Evolutionary conservation across 1,284 basidiomycete species (phyloP).

Genomic region (Puccinia horiana): DNA sequence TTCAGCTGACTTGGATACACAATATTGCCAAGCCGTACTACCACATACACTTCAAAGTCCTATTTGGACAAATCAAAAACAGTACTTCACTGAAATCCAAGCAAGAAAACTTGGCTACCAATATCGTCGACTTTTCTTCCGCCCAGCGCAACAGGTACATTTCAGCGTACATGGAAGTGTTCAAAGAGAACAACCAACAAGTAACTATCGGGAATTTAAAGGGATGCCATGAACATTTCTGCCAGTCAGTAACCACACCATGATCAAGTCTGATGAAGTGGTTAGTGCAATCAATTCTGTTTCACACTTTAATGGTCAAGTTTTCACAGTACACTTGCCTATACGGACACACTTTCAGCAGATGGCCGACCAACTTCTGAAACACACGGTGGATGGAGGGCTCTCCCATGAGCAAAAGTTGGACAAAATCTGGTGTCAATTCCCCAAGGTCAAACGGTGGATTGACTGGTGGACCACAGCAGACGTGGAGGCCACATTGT

Average conservation of each 20-base stretch:
- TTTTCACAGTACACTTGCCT: background rate
- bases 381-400: background rate
- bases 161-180: slow-evolving; percentile 6
- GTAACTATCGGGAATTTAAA: background rate
- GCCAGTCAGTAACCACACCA: background rate
- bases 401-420: slow-evolving; percentile 12
- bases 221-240: slow-evolving; percentile 20
- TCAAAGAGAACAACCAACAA: too few species aligned
- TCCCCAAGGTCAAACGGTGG: too few species aligned
- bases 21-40: background rate
- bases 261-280: too few species aligned
- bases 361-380: background rate
- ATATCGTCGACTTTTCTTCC: background rate
- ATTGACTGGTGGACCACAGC: too few species aligned
- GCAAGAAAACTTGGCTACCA: background rate
- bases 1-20: slow-evolving; percentile 15
- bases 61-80: background rate
- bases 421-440: background rate
- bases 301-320: too few species aligned
- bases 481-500: too few species aligned
- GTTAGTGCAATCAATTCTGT: too few species aligned
- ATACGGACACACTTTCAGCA: background rate
- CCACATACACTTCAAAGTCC: background rate
- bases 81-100: background rate
- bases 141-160: too few species aligned